These are phyloP conservation scores for Eucalyptus erythrocorys DNA, from an alignment of 345 rosid species.

Conservation along the genomic window DNA sequence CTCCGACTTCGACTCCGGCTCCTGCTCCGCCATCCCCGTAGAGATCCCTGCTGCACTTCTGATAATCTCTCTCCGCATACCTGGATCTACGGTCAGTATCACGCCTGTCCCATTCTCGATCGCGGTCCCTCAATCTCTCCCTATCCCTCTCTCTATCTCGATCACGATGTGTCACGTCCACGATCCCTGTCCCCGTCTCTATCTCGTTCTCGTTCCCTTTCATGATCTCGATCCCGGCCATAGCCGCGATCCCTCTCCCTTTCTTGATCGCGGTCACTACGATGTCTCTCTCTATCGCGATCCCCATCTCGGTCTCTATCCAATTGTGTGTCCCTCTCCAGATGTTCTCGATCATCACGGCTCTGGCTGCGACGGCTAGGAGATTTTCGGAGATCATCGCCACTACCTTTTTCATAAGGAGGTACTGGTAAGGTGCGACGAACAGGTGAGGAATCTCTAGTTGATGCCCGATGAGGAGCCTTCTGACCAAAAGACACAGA, in stretches of 20 bases:
- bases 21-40: slow-evolving; percentile 2
- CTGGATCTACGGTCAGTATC: slow-evolving; percentile 9
- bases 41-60: slow-evolving; percentile 24
- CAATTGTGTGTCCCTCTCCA: slow-evolving; percentile 22
- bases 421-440: slow-evolving; percentile 70
- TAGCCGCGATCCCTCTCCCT: not conserved
- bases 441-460: slow-evolving; percentile 95
- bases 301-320: slow-evolving; percentile 27
- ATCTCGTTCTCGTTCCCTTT: slow-evolving; percentile 12
- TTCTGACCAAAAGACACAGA: slow-evolving; percentile 99
- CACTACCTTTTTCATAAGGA: slow-evolving; percentile 34
- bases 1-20: slow-evolving; percentile 37
- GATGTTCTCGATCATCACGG: slow-evolving; percentile 61
- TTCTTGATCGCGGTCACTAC: slow-evolving; percentile 1
- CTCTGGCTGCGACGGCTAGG: slow-evolving; percentile 57
- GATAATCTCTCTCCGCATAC: slow-evolving; percentile 18
- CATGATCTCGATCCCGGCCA: slow-evolving; percentile 4
- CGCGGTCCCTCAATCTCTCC: slow-evolving; percentile 12
- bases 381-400: slow-evolving; percentile 44
- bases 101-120: slow-evolving; percentile 5
- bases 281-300: slow-evolving; percentile 14
- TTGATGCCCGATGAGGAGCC: slow-evolving; percentile 98
- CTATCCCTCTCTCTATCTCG: slow-evolving; percentile 3
- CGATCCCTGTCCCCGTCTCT: slow-evolving; percentile 13
- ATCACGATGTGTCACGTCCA: not conserved